Evolutionary conservation across 78 protist species (phyloP).

Genomic region (Dictyostelium intermedium): DNA sequence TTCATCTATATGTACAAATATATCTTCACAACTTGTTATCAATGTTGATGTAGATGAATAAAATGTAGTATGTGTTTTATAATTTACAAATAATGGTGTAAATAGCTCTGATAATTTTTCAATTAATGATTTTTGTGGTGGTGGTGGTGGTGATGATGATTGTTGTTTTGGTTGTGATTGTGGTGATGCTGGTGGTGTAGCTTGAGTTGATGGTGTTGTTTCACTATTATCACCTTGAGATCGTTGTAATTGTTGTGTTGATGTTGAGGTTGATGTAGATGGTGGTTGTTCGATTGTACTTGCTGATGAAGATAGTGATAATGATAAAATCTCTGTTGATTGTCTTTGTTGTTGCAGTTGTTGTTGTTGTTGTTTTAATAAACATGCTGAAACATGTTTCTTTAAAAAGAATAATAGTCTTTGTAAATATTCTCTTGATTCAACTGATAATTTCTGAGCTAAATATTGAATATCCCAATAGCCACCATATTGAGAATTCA

Average conservation of each 20-base stretch:
- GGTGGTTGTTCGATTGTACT: not conserved
- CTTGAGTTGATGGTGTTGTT: not conserved
- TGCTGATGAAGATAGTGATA: not conserved
- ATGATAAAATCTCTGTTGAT: not conserved
- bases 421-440: constrained; percentile 20
- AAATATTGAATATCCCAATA: constrained; percentile 58
- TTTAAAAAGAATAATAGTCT: constrained; percentile 56
- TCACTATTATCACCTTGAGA: not conserved
- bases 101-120: constrained; percentile 30
- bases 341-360: not conserved
- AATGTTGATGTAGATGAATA: constrained; percentile 20
- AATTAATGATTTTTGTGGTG: not conserved
- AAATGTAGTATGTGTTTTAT: constrained; percentile 2
- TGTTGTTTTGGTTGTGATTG: not conserved
- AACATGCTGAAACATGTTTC: not conserved
- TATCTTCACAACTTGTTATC: constrained; percentile 30
- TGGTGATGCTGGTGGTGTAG: not conserved
- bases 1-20: constrained; percentile 36
- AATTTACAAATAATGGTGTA: constrained; percentile 54
- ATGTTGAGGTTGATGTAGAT: not conserved
- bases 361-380: not conserved
- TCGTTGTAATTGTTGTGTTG: not conserved
- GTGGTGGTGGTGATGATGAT: not conserved
- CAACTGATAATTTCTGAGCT: constrained; percentile 18
- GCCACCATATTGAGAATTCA: constrained; percentile 50